Conservation (phyloP, 805 yeast species). For the Metschnikowia vanudenii region DNA sequence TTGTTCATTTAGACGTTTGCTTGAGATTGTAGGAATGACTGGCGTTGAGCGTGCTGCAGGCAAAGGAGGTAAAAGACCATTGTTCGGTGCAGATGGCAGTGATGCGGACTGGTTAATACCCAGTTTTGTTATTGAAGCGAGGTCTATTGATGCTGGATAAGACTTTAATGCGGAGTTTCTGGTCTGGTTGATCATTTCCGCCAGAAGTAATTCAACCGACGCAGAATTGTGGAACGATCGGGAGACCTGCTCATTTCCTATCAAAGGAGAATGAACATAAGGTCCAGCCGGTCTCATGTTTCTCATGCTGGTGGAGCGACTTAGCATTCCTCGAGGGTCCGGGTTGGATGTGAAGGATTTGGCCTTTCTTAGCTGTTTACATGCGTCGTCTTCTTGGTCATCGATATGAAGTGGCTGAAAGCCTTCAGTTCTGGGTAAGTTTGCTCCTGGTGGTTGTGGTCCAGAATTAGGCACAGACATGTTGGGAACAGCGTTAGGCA, state of each 20-base stretch:
- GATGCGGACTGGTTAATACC: constrained; percentile 15
- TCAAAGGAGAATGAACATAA: constrained; percentile 1
- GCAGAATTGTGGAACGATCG: constrained; percentile 6
- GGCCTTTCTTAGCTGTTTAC: constrained; percentile 39
- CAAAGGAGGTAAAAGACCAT: constrained; percentile 10
- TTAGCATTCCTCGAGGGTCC: constrained; percentile 10
- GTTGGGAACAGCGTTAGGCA: no score
- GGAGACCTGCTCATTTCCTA: constrained; percentile 1
- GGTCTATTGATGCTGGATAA: constrained; percentile 50
- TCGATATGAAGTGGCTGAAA: constrained; percentile 34
- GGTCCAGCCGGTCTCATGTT: constrained; percentile 3
- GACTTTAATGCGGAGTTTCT: constrained; percentile 31
- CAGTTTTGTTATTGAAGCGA: constrained; percentile 50
- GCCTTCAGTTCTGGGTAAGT: not conserved
- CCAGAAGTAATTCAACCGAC: constrained; percentile 19
- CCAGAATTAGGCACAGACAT: no score
- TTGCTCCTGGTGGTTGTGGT: not conserved
- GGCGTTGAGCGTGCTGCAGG: constrained; percentile 6
- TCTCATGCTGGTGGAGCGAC: constrained; percentile 14
- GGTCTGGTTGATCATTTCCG: constrained; percentile 15
- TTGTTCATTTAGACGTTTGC: constrained; percentile 1
- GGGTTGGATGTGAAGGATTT: constrained; percentile 25
- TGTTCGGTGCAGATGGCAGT: not conserved
- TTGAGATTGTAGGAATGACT: not conserved
- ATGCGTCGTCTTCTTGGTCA: constrained; percentile 44